These are phyloP conservation scores for Lyophyllum decastes DNA, from an alignment of 768 basidiomycete species.

Conservation along the genomic window DNA sequence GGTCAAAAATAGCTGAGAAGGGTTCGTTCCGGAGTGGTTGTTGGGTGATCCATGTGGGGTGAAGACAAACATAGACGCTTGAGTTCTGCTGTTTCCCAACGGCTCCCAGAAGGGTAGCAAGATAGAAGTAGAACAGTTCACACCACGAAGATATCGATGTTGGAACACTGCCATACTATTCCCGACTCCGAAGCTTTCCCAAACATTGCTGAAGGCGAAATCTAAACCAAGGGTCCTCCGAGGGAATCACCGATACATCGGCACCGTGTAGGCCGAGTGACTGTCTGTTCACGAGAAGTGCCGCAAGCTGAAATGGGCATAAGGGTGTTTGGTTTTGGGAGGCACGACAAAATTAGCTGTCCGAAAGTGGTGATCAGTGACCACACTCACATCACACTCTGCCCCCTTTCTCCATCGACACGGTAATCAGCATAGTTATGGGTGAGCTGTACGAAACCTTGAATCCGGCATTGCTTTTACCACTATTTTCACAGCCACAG, in stretches of 20 bases:
- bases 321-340: too few relatives aligned
- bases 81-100: neutral
- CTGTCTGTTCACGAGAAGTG: too few relatives aligned
- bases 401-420: neutral
- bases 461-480: neutral
- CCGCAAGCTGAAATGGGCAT: too few relatives aligned
- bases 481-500: slow-evolving; percentile 43
- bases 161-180: neutral
- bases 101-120: neutral
- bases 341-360: too few relatives aligned
- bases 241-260: too few relatives aligned
- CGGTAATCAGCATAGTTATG: neutral
- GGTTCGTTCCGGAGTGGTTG: neutral
- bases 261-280: too few relatives aligned
- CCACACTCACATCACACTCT: neutral
- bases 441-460: neutral
- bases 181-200: neutral
- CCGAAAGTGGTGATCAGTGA: too few relatives aligned
- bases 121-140: too few relatives aligned
- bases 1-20: neutral
- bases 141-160: neutral
- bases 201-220: neutral
- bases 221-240: too few relatives aligned
- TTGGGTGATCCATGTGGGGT: neutral
- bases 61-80: neutral